Evolutionary conservation across 192 early-diverging fungal genomes (phyloP), one percentile per base, ranked within the genome.

Genomic region (Coemansia sp.): DNA sequence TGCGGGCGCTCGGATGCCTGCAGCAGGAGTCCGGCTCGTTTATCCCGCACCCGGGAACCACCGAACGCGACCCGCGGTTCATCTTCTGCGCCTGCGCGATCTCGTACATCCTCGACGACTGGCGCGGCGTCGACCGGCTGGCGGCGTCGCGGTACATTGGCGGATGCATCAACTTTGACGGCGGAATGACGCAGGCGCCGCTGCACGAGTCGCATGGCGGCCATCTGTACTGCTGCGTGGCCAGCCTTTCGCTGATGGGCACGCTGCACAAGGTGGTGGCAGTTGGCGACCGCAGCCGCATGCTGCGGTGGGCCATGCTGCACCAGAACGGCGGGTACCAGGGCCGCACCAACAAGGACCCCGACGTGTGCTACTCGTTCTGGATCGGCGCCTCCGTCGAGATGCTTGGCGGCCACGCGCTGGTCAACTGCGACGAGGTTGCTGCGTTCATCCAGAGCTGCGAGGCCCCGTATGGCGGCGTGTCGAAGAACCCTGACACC

Each of bases 311-410:
- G 98, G 84, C 92, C 42, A 56, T 98, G 54, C 71, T 75, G 19
- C 83, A 92, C n/a, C 95, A 96, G 70, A 68, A 71, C 43, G 82
- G 74, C 26, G 98, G 98, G 6, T 99, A 96, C 81, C 91, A 95
- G 68, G 98, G 98, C 5, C 75, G 98, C 44, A 76, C 85, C 10
- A 92, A 93, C 70, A 99, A 99, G 75, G 75, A 82, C 4, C 79
- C 88, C 21, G 98, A 99, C 70, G 93, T 92, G 12, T 99, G 98
- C 76, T 99, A 99, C 77, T 91, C 94, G 9, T 99, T 97, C 79
- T 99, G 98, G 98, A 85, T 98, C 19, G 98, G 98, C 9, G 95
- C 87, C 0, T 72, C 89, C 10, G 65, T 99, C 18, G 65, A 80
- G 66, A 70, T 84, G 15, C 74, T 84, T 1, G 83, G 83, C 52